Evolutionary conservation across 1,284 basidiomycete genomes (phyloP).

Genomic region (Peniophora sp.): DNA sequence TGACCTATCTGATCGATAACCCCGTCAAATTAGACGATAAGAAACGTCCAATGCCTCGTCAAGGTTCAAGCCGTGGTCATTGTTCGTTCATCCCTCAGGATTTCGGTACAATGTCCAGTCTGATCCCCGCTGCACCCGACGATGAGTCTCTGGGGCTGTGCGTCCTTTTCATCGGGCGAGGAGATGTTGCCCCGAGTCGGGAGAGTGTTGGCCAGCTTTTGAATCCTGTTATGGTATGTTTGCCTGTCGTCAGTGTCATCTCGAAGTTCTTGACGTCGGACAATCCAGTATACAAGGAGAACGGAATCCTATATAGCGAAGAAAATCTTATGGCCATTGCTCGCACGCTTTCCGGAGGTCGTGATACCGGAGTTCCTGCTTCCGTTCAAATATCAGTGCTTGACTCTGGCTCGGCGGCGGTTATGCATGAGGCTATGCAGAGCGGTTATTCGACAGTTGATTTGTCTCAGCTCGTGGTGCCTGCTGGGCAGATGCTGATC

Average conservation of each 20-base stretch:
- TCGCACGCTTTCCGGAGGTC: neutral
- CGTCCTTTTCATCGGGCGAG: neutral
- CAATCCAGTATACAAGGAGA: neutral
- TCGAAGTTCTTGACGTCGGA: neutral
- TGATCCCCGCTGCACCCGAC: neutral
- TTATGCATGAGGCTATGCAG: neutral
- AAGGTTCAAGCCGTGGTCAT: neutral
- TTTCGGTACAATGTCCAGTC: neutral
- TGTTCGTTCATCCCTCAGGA: neutral
- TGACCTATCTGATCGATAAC: too few species aligned
- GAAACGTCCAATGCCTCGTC: neutral
- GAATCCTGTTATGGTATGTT: neutral
- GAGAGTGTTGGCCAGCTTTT: neutral
- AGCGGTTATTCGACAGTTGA: neutral
- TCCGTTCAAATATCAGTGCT: neutral
- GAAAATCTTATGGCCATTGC: neutral
- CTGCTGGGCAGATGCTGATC: neutral
- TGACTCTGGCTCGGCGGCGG: neutral
- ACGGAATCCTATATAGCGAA: neutral
- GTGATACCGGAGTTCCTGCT: neutral
- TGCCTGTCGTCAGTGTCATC: neutral
- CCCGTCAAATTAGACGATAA: too few species aligned
- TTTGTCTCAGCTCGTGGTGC: neutral
- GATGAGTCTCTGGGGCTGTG: neutral
- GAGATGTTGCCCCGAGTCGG: neutral